Conservation (phyloP, 148 eudicot genomes). For the Rhododendron mucronatum region DNA sequence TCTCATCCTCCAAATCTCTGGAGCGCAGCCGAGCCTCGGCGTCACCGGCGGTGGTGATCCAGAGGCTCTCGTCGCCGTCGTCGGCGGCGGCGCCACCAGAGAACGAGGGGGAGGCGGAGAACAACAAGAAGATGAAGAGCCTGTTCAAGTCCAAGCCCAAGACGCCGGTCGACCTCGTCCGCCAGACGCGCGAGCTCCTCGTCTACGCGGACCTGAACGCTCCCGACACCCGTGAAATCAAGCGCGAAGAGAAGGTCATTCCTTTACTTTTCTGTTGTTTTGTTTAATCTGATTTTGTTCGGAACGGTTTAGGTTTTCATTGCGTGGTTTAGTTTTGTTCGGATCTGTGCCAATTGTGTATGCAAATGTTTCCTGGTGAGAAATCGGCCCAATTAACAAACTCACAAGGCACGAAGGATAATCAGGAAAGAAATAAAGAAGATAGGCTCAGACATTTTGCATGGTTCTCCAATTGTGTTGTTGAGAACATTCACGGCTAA, state of each 20-base stretch:
- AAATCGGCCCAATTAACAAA: background rate
- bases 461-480: background rate
- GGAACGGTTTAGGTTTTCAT: background rate
- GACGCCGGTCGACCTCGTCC: constrained; percentile 78
- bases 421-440: background rate
- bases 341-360: background rate
- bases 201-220: constrained; percentile 33
- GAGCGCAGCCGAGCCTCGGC: constrained; percentile 14
- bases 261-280: background rate
- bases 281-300: background rate
- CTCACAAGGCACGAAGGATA: background rate
- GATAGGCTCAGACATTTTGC: background rate
- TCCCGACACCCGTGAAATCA: constrained; percentile 44
- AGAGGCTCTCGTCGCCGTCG: constrained; percentile 16
- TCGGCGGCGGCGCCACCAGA: constrained; percentile 14
- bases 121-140: constrained; percentile 51
- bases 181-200: constrained; percentile 73
- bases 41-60: constrained; percentile 8
- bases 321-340: background rate
- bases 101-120: constrained; percentile 7
- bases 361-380: background rate
- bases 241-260: constrained; percentile 85
- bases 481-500: background rate
- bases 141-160: constrained; percentile 88
- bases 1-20: constrained; percentile 4